These are phyloP conservation scores for Flaveria ramosissima DNA, from an alignment of 129 eudicot genomes.

Conservation along the genomic window DNA sequence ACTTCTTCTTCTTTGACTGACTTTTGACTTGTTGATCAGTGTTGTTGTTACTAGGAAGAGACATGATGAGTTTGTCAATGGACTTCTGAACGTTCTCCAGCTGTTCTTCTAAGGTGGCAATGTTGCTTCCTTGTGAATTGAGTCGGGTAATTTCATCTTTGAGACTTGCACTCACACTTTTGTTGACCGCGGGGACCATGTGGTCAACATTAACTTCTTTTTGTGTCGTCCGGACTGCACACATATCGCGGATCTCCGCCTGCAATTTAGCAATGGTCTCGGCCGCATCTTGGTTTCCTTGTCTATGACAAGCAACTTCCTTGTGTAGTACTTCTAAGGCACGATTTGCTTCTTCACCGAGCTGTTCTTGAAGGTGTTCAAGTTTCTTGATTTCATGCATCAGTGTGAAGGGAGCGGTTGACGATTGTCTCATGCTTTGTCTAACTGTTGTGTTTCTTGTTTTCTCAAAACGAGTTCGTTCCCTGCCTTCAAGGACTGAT, in stretches of 20 bases:
- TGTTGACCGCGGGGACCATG: constrained; percentile 57
- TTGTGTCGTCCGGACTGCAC: constrained; percentile 52
- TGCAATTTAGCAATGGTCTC: constrained; percentile 93
- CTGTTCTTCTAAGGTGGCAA: constrained; percentile 89
- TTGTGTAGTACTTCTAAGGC: constrained; percentile 92
- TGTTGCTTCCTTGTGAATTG: constrained; percentile 89
- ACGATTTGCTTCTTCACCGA: constrained; percentile 91
- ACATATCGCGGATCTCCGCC: constrained; percentile 86
- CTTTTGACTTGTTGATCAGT: constrained; percentile 43
- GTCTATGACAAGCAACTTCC: constrained; percentile 90
- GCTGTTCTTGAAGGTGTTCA: constrained; percentile 96
- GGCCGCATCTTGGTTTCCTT: constrained; percentile 98
- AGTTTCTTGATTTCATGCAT: constrained; percentile 96
- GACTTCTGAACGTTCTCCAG: constrained; percentile 92
- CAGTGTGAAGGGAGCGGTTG: constrained; percentile 85
- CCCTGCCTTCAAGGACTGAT: constrained; percentile 62
- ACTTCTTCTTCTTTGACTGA: constrained; percentile 68
- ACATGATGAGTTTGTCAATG: constrained; percentile 86
- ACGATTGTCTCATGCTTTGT: constrained; percentile 81
- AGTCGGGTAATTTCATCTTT: constrained; percentile 96
- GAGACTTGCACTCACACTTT: constrained; percentile 86
- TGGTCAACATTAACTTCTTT: constrained; percentile 60
- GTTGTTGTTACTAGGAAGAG: constrained; percentile 61
- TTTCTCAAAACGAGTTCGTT: constrained; percentile 43
- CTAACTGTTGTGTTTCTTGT: constrained; percentile 55